Evolutionary conservation across 768 basidiomycete genomes (phyloP).

Genomic region (Auricularia heimuer): DNA sequence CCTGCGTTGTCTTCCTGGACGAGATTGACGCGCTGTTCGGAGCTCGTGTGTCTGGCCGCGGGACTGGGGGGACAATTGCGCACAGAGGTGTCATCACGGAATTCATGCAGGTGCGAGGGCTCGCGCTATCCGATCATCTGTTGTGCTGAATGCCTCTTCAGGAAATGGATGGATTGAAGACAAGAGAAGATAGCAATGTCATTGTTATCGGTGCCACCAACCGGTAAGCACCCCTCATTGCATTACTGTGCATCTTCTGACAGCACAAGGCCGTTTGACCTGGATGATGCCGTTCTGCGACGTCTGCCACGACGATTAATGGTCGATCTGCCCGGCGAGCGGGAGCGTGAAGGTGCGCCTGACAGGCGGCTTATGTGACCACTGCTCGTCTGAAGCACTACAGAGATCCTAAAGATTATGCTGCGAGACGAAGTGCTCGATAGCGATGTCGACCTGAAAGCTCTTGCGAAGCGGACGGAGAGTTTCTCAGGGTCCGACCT

Average conservation of each 20-base stretch:
- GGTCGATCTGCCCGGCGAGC: conserved; percentile 81
- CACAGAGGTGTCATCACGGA: conserved; percentile 85
- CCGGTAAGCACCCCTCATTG: conserved; percentile 24
- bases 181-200: conserved; percentile 67
- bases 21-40: conserved; percentile 92
- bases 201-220: conserved; percentile 94
- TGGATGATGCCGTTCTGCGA: conserved; percentile 86
- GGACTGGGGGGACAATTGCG: conserved; percentile 69
- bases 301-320: conserved; percentile 78
- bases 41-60: conserved; percentile 66
- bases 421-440: conserved; percentile 70
- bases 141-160: neutral
- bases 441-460: conserved; percentile 48
- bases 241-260: neutral
- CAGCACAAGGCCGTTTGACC: conserved; percentile 51
- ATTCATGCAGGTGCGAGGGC: conserved; percentile 54
- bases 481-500: conserved; percentile 91
- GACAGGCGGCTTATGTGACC: neutral
- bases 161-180: conserved; percentile 90
- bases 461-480: conserved; percentile 62
- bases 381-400: neutral
- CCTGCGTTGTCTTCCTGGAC: conserved; percentile 90
- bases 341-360: conserved; percentile 64
- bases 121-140: neutral
- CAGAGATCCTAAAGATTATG: conserved; percentile 82